These are phyloP conservation scores for Hyaloscypha bicolor DNA, from an alignment of 495 filamentous ascomycete genomes.

Conservation along the genomic window DNA sequence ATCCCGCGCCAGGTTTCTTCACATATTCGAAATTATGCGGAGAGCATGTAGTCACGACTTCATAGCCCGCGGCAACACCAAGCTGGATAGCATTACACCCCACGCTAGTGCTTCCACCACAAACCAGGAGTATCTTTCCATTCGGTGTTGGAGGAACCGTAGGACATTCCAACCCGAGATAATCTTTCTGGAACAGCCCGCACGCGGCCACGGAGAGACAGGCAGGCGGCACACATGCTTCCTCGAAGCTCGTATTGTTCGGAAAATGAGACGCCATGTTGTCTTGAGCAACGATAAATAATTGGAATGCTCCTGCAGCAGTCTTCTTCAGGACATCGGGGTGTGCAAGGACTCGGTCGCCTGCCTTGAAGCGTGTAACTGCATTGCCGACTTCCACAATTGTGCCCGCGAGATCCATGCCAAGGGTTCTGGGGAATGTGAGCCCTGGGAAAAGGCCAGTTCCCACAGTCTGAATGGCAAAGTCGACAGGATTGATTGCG, in stretches of 20 bases:
- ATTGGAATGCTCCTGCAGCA: slow-evolving; percentile 13
- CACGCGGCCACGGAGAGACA: slow-evolving; percentile 44
- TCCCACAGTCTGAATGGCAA: background rate
- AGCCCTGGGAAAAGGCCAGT: slow-evolving; percentile 19
- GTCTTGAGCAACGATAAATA: slow-evolving; percentile 1
- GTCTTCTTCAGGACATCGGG: slow-evolving; percentile 12
- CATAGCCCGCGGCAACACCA: slow-evolving; percentile 36
- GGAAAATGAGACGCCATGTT: slow-evolving; percentile 36
- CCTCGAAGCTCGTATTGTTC: slow-evolving; percentile 36
- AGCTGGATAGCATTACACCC: slow-evolving; percentile 42
- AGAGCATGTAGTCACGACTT: slow-evolving; percentile 43
- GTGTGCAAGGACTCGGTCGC: slow-evolving; percentile 41
- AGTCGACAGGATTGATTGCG: slow-evolving; percentile 22
- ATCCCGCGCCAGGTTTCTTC: slow-evolving; percentile 38
- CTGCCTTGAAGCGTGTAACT: slow-evolving; percentile 46
- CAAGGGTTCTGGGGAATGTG: slow-evolving; percentile 52
- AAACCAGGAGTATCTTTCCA: slow-evolving; percentile 17
- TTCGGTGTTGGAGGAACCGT: background rate
- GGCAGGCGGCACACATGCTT: slow-evolving; percentile 47
- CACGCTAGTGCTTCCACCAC: slow-evolving; percentile 30
- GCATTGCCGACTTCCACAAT: slow-evolving; percentile 48
- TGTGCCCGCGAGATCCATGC: slow-evolving; percentile 56
- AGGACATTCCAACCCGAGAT: slow-evolving; percentile 16
- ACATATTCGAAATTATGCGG: slow-evolving; percentile 39
- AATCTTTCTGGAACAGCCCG: slow-evolving; percentile 38